A percentile compares a stretch with the other conserved stretches of the same genome.
Evolutionary conservation across 2,329 filamentous ascomycete species (phyloP).

Genomic region (Aspergillus sojae): DNA sequence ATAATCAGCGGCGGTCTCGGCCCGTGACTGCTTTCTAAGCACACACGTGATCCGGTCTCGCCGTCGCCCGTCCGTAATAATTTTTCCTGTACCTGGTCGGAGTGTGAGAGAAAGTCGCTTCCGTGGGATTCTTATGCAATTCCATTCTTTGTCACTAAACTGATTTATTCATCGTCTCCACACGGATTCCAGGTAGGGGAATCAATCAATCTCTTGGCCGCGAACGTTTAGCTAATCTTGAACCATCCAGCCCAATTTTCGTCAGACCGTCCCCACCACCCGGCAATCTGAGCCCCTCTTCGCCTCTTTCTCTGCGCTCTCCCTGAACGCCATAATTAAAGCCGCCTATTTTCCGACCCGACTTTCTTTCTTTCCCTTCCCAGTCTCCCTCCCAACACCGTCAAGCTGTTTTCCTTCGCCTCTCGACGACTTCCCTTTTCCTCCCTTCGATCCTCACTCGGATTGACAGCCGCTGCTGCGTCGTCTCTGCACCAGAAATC

Average conservation of each 20-base stretch:
- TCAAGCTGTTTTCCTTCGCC: constrained; percentile 90
- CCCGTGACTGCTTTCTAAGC: constrained; percentile 19
- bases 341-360: constrained; percentile 20
- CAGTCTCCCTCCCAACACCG: constrained; percentile 47
- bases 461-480: constrained; percentile 73
- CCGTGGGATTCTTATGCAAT: not conserved
- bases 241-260: constrained; percentile 18
- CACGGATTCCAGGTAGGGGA: not conserved
- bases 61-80: constrained; percentile 14
- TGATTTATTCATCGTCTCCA: constrained; percentile 5
- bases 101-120: not conserved
- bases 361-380: constrained; percentile 15
- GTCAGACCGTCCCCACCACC: constrained; percentile 18
- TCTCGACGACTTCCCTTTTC: constrained; percentile 66
- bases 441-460: constrained; percentile 71
- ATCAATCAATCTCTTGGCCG: not conserved
- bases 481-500: constrained; percentile 67
- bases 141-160: not conserved
- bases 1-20: constrained; percentile 26
- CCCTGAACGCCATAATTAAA: constrained; percentile 21
- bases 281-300: constrained; percentile 21
- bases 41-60: constrained; percentile 24
- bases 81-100: not conserved
- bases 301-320: constrained; percentile 14
- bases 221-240: constrained; percentile 24